Evolutionary conservation across 108 stramenopile species (phyloP).

Genomic region (Tribonema minus): DNA sequence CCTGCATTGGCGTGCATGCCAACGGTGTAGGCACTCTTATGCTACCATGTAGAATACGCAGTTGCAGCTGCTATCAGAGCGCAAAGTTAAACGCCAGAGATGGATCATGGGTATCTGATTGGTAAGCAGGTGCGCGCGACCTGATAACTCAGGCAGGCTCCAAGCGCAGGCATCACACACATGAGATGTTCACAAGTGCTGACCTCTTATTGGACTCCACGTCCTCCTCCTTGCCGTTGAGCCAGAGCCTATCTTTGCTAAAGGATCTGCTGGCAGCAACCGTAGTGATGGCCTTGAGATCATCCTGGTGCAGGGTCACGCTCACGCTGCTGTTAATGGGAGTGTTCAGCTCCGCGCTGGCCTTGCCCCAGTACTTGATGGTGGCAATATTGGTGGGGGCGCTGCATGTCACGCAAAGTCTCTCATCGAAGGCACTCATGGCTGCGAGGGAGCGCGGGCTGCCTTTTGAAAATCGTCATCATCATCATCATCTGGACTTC

Average conservation of each 20-base stretch:
- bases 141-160: too few species aligned
- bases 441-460: too few species aligned
- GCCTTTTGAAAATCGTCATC: too few species aligned
- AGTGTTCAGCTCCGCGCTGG: conserved; percentile 78
- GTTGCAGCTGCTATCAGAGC: too few species aligned
- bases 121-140: too few species aligned
- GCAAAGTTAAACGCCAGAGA: too few species aligned
- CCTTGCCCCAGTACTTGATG: conserved; percentile 98
- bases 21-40: too few species aligned
- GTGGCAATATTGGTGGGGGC: conserved; percentile 93
- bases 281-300: conserved; percentile 87
- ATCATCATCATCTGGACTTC: too few species aligned
- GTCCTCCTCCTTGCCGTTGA: conserved; percentile 77
- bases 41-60: too few species aligned
- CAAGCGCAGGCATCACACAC: too few species aligned
- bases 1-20: too few species aligned
- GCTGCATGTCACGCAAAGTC: conserved; percentile 67
- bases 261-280: conserved; percentile 71
- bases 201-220: conserved; percentile 20
- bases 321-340: conserved; percentile 83
- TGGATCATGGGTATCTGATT: too few species aligned
- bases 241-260: conserved; percentile 78
- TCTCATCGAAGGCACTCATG: neutral
- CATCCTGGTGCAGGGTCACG: conserved; percentile 77
- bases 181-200: neutral